phyloP scores from a whole-genome alignment of 2,329 filamentous ascomycete genomes.

The Xylariaceae sp. region DNA sequence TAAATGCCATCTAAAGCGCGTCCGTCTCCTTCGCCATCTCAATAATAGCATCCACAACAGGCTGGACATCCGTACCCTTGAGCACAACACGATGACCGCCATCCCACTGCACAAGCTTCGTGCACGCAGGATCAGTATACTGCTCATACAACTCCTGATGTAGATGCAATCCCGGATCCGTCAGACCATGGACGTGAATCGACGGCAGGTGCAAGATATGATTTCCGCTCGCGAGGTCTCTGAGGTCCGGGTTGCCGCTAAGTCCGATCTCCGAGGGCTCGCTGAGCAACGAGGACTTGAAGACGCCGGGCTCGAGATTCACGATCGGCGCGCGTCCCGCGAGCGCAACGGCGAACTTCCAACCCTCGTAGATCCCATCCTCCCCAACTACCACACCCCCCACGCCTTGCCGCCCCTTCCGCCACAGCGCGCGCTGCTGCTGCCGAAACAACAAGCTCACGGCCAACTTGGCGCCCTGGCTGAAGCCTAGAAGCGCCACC shows the following conservation, averaged over 20 bases:
- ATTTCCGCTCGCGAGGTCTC: conserved; percentile 49
- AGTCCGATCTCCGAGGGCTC: conserved; percentile 44
- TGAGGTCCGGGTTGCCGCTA: conserved; percentile 50
- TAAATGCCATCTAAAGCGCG: conserved; percentile 19
- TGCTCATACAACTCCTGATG: conserved; percentile 62
- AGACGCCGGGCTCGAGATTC: conserved; percentile 52
- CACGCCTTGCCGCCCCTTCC: neutral
- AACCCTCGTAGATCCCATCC: conserved; percentile 48
- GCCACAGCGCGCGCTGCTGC: conserved; percentile 55
- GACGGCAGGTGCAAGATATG: conserved; percentile 64
- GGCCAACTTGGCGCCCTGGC: conserved; percentile 69
- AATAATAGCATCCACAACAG: conserved; percentile 59
- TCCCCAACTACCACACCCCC: neutral
- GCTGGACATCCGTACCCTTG: conserved; percentile 68
- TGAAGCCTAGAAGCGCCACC: conserved; percentile 70
- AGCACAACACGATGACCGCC: conserved; percentile 75
- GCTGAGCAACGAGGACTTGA: conserved; percentile 39
- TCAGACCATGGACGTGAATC: conserved; percentile 71
- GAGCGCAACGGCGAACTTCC: conserved; percentile 67
- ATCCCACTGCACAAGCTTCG: conserved; percentile 73
- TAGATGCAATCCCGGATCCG: conserved; percentile 64
- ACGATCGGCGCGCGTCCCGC: conserved; percentile 67
- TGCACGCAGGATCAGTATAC: conserved; percentile 64
- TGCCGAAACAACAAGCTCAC: conserved; percentile 67
- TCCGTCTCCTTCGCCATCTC: conserved; percentile 58